These are phyloP conservation scores for Hypoxylon fuscum DNA, from an alignment of 495 filamentous ascomycete genomes.

Conservation along the genomic window DNA sequence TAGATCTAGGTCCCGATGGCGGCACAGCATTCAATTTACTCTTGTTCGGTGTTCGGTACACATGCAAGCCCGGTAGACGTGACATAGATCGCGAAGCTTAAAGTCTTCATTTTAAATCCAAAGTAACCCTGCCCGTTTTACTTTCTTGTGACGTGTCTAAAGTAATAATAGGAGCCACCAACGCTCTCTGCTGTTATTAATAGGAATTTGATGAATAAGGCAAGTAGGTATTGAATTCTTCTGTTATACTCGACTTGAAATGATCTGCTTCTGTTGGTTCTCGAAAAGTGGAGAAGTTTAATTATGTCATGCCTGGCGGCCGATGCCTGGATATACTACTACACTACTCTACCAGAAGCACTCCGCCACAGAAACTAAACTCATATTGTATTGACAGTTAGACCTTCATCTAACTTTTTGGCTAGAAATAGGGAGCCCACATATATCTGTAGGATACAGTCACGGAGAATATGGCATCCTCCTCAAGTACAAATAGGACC, in stretches of 20 bases:
- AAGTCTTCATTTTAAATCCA: neutral
- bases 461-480: neutral
- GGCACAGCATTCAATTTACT: neutral
- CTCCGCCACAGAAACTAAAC: neutral
- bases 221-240: too few relatives aligned
- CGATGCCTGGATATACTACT: too few relatives aligned
- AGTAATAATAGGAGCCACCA: too few relatives aligned
- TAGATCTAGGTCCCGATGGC: neutral
- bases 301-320: too few relatives aligned
- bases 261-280: too few relatives aligned
- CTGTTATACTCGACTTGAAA: too few relatives aligned
- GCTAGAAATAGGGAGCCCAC: neutral
- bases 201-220: too few relatives aligned
- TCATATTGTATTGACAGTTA: neutral
- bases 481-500: neutral
- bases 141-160: neutral
- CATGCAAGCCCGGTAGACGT: neutral
- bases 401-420: neutral
- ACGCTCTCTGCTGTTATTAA: too few relatives aligned
- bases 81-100: neutral
- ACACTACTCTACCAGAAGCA: neutral
- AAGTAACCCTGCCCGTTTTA: neutral
- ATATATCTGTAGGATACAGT: neutral
- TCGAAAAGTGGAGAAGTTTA: too few relatives aligned
- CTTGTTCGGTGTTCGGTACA: slow-evolving; percentile 1